Conservation (phyloP, 768 basidiomycete genomes). For the Clathrus columnatus region DNA sequence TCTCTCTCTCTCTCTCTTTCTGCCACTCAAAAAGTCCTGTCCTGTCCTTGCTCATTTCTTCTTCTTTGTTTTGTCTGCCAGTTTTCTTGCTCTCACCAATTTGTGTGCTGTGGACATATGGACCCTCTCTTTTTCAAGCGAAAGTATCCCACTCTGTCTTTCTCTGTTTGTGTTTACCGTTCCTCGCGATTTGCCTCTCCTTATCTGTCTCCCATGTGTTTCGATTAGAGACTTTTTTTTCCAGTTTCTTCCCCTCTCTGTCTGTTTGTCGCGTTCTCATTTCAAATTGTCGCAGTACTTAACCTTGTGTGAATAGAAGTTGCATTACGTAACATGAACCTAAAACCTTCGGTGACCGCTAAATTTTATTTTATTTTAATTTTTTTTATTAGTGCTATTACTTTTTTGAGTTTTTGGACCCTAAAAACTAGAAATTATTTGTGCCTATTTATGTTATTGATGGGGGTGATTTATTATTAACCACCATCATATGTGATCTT, state of each 20-base stretch:
- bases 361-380: too few relatives aligned
- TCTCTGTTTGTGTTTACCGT: background rate
- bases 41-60: background rate
- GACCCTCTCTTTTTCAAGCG: background rate
- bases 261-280: slow-evolving; percentile 2
- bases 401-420: background rate
- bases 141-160: background rate
- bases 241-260: slow-evolving; percentile 10
- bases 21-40: background rate
- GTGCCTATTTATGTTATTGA: background rate
- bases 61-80: background rate
- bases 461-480: background rate
- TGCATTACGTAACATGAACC: background rate
- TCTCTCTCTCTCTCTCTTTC: background rate
- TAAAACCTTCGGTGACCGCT: too few relatives aligned
- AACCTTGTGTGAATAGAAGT: background rate
- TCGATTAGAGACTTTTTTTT: slow-evolving; percentile 1
- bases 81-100: background rate
- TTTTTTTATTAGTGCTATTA: background rate
- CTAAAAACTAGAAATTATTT: background rate
- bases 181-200: background rate
- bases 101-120: slow-evolving; percentile 5
- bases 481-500: too few relatives aligned
- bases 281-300: slow-evolving; percentile 12
- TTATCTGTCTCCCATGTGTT: slow-evolving; percentile 9